Evolutionary conservation across 176 grass and related monocot species (phyloP).

Genomic region (Phragmites australis): DNA sequence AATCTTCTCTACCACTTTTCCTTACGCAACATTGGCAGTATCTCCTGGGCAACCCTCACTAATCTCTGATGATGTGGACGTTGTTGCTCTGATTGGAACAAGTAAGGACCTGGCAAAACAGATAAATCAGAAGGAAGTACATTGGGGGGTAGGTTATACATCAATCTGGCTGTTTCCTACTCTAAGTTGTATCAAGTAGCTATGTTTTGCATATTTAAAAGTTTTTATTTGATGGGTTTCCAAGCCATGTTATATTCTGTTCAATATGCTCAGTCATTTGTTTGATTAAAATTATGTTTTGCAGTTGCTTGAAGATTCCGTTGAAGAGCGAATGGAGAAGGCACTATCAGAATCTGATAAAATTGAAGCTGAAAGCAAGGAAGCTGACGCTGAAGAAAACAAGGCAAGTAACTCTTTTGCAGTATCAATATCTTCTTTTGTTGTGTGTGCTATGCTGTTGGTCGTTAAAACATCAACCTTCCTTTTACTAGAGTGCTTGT

Average conservation of each 20-base stretch:
- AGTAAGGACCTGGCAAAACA: slow-evolving; percentile 93
- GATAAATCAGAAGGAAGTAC: slow-evolving; percentile 97
- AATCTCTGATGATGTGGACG: slow-evolving; percentile 88
- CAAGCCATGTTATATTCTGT: neutral
- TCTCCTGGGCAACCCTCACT: slow-evolving; percentile 67
- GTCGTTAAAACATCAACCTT: neutral
- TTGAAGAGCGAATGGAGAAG: slow-evolving; percentile 83
- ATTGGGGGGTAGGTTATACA: slow-evolving; percentile 81
- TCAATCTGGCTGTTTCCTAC: neutral
- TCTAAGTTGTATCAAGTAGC: slow-evolving; percentile 28
- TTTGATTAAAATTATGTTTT: slow-evolving; percentile 38
- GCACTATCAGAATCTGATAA: slow-evolving; percentile 82
- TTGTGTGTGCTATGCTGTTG: slow-evolving; percentile 6
- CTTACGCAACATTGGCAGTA: slow-evolving; percentile 57
- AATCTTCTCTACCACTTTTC: slow-evolving; percentile 36
- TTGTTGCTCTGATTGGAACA: slow-evolving; percentile 78
- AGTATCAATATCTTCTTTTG: neutral
- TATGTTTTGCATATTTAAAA: neutral
- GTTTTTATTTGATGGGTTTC: neutral
- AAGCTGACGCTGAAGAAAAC: slow-evolving; percentile 77
- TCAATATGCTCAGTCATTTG: slow-evolving; percentile 10
- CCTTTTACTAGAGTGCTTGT: neutral
- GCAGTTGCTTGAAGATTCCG: slow-evolving; percentile 97
- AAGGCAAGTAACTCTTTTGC: slow-evolving; percentile 53
- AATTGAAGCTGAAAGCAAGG: slow-evolving; percentile 89